Conservation (phyloP, 495 filamentous ascomycete species). For the Aspergillus nidulans region DNA sequence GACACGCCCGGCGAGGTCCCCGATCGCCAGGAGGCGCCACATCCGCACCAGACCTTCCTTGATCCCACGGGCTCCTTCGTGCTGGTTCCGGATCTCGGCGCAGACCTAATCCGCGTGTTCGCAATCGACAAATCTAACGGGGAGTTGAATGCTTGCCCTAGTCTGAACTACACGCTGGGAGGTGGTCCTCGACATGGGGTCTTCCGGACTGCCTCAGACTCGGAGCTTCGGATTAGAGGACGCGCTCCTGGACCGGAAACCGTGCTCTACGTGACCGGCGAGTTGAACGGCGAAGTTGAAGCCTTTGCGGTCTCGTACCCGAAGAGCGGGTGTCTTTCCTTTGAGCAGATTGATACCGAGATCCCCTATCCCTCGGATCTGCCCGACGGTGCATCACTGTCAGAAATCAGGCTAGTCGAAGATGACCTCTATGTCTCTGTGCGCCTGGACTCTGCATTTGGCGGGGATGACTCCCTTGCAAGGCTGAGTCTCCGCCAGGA, state of each 20-base stretch:
- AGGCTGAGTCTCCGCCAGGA: constrained; percentile 32
- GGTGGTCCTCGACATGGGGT: constrained; percentile 65
- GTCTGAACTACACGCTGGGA: constrained; percentile 38
- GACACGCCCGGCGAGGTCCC: constrained; percentile 44
- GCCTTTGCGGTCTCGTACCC: constrained; percentile 57
- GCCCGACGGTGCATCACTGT: constrained; percentile 30
- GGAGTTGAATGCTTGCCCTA: constrained; percentile 21
- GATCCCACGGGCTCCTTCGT: constrained; percentile 66
- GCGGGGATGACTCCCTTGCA: constrained; percentile 31
- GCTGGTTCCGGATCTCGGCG: constrained; percentile 66
- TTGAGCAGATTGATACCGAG: constrained; percentile 33
- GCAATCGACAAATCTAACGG: constrained; percentile 42
- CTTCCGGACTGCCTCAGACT: constrained; percentile 42
- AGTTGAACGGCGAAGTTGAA: constrained; percentile 56
- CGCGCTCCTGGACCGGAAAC: constrained; percentile 21
- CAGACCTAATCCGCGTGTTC: constrained; percentile 66
- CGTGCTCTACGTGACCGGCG: constrained; percentile 59
- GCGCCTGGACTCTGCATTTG: constrained; percentile 37
- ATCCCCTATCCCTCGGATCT: constrained; percentile 29
- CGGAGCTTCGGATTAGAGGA: neutral
- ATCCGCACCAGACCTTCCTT: constrained; percentile 65
- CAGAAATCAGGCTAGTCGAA: constrained; percentile 31
- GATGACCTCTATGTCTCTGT: constrained; percentile 39
- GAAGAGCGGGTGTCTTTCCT: constrained; percentile 32
- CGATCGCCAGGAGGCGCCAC: constrained; percentile 58